These are phyloP conservation scores for Neonectria hederae DNA, from an alignment of 2,329 filamentous ascomycete genomes.

Conservation along the genomic window DNA sequence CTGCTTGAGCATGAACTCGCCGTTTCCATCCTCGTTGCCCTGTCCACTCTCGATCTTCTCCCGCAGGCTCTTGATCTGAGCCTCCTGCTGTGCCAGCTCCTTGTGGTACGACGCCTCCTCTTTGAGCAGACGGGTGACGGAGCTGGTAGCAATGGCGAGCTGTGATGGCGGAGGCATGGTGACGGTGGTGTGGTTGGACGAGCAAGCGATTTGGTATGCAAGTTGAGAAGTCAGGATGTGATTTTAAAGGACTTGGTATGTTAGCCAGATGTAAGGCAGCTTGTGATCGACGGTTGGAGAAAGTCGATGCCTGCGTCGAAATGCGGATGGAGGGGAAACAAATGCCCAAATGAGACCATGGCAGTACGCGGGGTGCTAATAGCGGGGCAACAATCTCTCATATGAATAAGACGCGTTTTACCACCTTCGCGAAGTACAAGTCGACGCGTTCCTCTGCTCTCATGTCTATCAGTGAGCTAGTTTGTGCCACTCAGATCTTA, in stretches of 20 bases:
- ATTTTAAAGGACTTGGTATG: background rate
- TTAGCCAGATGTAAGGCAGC: background rate
- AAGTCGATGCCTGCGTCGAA: constrained; percentile 32
- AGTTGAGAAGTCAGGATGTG: background rate
- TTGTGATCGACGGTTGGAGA: constrained; percentile 16
- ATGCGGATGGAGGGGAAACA: constrained; percentile 30
- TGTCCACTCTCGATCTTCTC: constrained; percentile 62
- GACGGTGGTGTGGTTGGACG: constrained; percentile 11
- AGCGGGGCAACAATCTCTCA: constrained; percentile 36
- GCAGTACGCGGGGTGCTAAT: constrained; percentile 37
- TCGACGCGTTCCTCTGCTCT: background rate
- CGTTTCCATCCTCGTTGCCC: constrained; percentile 74
- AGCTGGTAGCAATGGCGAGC: constrained; percentile 81
- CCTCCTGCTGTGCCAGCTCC: constrained; percentile 80
- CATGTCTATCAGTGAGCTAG: background rate
- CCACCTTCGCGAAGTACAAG: background rate
- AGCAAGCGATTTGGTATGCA: too few relatives aligned
- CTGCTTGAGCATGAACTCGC: constrained; percentile 82
- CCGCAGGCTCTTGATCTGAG: constrained; percentile 74
- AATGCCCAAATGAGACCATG: constrained; percentile 44
- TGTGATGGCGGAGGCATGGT: constrained; percentile 80
- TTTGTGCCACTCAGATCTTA: background rate
- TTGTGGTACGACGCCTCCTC: constrained; percentile 92
- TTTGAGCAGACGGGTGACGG: constrained; percentile 86
- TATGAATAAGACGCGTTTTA: constrained; percentile 9